Evolutionary conservation across 805 yeast species (phyloP), one percentile per base, ranked within the genome.

Genomic region (Yarrowia divulgata): DNA sequence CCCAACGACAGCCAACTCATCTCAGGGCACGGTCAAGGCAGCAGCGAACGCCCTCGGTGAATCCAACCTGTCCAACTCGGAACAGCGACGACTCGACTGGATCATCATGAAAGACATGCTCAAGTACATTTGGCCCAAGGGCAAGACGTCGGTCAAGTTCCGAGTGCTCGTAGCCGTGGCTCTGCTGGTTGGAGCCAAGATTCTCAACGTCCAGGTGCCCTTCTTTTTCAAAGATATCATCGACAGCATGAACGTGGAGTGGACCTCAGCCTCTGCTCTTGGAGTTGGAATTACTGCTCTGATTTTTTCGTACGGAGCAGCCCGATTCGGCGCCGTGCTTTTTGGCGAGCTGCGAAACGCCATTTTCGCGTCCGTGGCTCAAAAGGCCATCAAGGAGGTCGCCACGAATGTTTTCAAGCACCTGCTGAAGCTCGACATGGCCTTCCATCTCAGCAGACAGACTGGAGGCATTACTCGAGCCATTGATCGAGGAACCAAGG

Each of bases 391-490:
- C 74, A 87, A 92, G 77, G 85, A 88, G 68, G 98, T 95, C 43
- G 97, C 98, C 1, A 82, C 88, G 62, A 91, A 90, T 75, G 93
- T 98, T 0, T 95, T 94, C 78, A 83, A 81, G 54, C 98, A 94
- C 77, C 81, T 95, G 67, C 83, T 95, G 78, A 87, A 86, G 74
- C 83, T 95, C 78, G 99, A 95, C 79, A 80, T 93, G 68, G 90
- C 91, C 23, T 95, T 94, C 85, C 99, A 95, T 78, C 79, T 95
- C 49, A 84, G 94, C 12, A 84, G 93, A 73, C 98, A 95, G 78
- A 95, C 99, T 0, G 99, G 99, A 73, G 98, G 97, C 0, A 79
- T 95, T 42, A 94, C 98, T 0, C 83, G 99, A 71, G 98, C 98
- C 1, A 95, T 95, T 75, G 99, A 95, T 75, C 83, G 99, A 72